Evolutionary conservation across 2,329 filamentous ascomycete species (phyloP), one percentile per base, ranked within the genome.

Genomic region (Fusarium sp.): DNA sequence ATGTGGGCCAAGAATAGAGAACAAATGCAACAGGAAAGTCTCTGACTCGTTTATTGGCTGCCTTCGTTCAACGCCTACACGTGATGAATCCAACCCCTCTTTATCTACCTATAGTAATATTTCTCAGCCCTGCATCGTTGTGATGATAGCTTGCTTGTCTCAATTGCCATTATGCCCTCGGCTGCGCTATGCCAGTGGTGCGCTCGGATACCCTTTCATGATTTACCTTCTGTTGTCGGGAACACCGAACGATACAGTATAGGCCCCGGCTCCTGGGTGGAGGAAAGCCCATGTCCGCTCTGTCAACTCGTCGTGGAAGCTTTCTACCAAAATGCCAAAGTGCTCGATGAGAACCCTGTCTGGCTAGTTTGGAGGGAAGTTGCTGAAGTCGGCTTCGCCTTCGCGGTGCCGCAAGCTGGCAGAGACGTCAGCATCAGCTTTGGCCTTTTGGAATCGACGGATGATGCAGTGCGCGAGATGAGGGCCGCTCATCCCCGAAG

Each of bases 361-460:
- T 0, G 0, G 1, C 27, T 29, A 11, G 1, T 0, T 11, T 20
- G 20, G 55, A 11, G 3, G 4, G 4, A 10, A 6, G 33, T 22
- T 4, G 1, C 1, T 42, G 56, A 10, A 11, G 4, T 5, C 6
- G 36, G 56, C 24, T 20, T n/a, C 11, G 56, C 36, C 17, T 42
- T 59, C 4, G 0, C 6, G 6, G 11, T 22, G 7, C 5, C 3
- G 3, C 12, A 2, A 2, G 6, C 14, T 59, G 16, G 17, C 11
- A 3, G 5, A 42, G 24, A 42, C 22, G 24, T 27, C 17, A 31
- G 36, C 24, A 59, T 59, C 3, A n/a, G 36, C 10, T 59, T 59
- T 31, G 17, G 56, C 12, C 12, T 44, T 22, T 4, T 22, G 20
- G 40, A 44, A 22, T 44, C 40, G 20, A 16, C 40, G 6, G 3